These are phyloP conservation scores for Guillardia theta DNA, from an alignment of 78 protist species.

Conservation along the genomic window DNA sequence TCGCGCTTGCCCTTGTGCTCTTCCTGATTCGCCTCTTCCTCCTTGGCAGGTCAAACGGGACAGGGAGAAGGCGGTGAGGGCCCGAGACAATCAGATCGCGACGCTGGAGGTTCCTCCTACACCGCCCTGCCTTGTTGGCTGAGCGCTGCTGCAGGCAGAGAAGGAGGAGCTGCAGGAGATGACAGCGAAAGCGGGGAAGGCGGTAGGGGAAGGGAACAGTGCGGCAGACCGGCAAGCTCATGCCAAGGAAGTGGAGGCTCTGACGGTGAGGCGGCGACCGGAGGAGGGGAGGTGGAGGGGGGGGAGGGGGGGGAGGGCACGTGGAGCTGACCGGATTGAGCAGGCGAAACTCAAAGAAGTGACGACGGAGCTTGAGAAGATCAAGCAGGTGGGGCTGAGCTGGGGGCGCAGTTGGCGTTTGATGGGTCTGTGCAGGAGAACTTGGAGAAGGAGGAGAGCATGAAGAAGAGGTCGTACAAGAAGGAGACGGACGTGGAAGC, in stretches of 20 bases:
- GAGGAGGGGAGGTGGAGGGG: neutral
- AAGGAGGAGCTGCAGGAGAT: neutral
- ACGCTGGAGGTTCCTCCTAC: no score
- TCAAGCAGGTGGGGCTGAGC: no score
- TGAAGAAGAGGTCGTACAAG: neutral
- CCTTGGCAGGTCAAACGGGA: slow-evolving; percentile 11
- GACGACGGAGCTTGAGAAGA: neutral
- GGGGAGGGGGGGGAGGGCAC: neutral
- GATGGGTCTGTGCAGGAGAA: no score
- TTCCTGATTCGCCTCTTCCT: no score
- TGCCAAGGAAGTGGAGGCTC: neutral
- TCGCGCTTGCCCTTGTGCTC: no score
- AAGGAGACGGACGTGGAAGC: neutral
- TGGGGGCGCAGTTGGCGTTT: no score
- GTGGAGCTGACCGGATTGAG: neutral
- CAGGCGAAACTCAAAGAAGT: neutral
- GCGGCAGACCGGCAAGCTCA: neutral
- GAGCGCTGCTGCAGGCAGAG: no score
- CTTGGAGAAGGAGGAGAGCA: neutral
- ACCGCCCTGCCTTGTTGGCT: no score
- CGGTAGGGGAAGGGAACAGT: neutral
- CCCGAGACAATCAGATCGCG: neutral
- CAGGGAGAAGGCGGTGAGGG: slow-evolving; percentile 11
- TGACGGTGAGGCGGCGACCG: neutral
- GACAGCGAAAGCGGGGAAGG: neutral